Percentiles rank a stretch among this genome's conserved stretches.
phyloP scores from a whole-genome alignment of 345 rosid species.

The Citrus mangshanensis region DNA sequence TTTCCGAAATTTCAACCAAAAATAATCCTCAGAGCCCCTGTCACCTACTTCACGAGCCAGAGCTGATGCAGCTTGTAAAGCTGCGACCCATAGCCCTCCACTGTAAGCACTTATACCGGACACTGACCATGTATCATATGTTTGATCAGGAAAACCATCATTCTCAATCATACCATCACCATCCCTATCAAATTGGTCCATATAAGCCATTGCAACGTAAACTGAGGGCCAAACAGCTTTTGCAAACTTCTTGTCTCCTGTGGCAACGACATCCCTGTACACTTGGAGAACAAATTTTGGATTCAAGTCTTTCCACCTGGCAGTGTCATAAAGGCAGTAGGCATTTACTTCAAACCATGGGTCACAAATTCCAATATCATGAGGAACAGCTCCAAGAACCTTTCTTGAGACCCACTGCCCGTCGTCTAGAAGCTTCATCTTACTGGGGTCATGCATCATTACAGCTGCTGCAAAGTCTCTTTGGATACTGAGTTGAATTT shows the following conservation, averaged over 20 bases:
- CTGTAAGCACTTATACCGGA: slow-evolving; percentile 82
- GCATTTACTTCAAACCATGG: slow-evolving; percentile 95
- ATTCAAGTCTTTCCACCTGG: slow-evolving; percentile 91
- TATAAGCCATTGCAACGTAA: slow-evolving; percentile 82
- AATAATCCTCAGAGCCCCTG: slow-evolving; percentile 61
- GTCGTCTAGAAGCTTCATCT: slow-evolving; percentile 51
- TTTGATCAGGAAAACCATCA: slow-evolving; percentile 96
- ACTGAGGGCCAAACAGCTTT: slow-evolving; percentile 89
- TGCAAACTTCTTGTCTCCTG: slow-evolving; percentile 80
- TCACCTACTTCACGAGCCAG: slow-evolving; percentile 78
- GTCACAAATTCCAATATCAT: slow-evolving; percentile 75
- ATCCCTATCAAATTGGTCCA: slow-evolving; percentile 91
- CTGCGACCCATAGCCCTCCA: slow-evolving; percentile 96
- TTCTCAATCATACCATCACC: slow-evolving; percentile 97
- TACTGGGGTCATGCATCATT: slow-evolving; percentile 84
- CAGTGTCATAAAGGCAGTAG: slow-evolving; percentile 64
- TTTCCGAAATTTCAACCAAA: slow-evolving; percentile 79
- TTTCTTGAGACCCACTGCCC: slow-evolving; percentile 71
- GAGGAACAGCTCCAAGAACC: slow-evolving; percentile 94
- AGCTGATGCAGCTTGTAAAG: slow-evolving; percentile 93
- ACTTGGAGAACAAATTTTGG: slow-evolving; percentile 94
- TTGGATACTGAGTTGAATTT: slow-evolving; percentile 85
- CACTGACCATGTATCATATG: slow-evolving; percentile 95
- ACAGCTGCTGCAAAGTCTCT: slow-evolving; percentile 93
- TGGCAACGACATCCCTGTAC: slow-evolving; percentile 82